Conservation (phyloP, 2,329 filamentous ascomycete genomes). For the Colletotrichum abscissum region DNA sequence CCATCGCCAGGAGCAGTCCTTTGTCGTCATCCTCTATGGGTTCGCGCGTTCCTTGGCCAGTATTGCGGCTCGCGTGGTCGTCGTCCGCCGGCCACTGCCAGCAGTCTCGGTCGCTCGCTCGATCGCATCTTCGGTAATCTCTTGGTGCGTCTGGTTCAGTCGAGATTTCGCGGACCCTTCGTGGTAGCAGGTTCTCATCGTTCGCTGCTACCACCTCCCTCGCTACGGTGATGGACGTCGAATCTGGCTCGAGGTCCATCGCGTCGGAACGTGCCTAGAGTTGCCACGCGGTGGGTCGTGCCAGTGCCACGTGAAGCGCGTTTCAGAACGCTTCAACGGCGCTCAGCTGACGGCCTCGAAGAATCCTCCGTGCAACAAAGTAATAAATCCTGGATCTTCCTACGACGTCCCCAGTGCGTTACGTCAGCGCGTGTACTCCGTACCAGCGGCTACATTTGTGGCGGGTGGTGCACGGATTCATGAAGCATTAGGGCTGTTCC, state of each 20-base stretch:
- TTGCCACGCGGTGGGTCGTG: slow-evolving; percentile 7
- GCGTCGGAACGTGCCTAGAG: background rate
- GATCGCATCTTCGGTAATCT: background rate
- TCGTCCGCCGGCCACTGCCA: background rate
- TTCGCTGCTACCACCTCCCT: no score
- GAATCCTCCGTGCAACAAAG: no score
- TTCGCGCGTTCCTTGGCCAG: background rate
- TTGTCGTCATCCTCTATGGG: background rate
- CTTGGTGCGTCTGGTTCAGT: background rate
- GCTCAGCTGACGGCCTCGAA: no score
- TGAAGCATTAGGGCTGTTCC: no score
- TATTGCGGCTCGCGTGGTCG: background rate
- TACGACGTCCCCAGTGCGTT: no score
- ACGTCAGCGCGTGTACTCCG: no score
- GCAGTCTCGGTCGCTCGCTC: background rate
- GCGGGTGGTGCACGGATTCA: no score
- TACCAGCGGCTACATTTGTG: no score
- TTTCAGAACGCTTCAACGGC: background rate
- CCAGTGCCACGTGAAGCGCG: background rate
- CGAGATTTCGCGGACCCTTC: background rate
- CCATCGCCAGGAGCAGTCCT: background rate
- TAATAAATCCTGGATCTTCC: no score
- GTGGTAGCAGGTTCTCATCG: no score
- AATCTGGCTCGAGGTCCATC: slow-evolving; percentile 3
- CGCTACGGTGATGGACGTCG: background rate